A percentile compares a stretch with the other conserved stretches of the same genome.
phyloP scores from a whole-genome alignment of 805 yeast genomes.

The Hanseniaspora valbyensis region DNA sequence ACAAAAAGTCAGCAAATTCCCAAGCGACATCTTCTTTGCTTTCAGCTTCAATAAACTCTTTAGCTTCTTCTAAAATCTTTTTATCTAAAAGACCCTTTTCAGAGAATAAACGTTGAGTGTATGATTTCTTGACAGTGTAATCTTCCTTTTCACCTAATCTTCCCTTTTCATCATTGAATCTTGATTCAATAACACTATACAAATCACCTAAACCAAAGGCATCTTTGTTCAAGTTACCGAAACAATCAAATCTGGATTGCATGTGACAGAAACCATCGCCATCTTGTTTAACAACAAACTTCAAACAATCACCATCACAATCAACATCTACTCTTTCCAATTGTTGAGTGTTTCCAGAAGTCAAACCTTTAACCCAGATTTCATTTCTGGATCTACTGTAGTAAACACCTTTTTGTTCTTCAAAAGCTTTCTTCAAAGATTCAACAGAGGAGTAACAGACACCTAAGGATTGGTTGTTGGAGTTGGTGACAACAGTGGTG shows the following conservation, averaged over 20 bases:
- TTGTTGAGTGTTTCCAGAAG: constrained; percentile 90
- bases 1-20: constrained; percentile 92
- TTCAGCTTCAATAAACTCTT: constrained; percentile 81
- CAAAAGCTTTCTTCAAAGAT: constrained; percentile 71
- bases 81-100: constrained; percentile 70
- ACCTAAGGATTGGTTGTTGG: constrained; percentile 65
- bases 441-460: constrained; percentile 80
- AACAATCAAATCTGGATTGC: constrained; percentile 63
- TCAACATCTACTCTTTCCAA: constrained; percentile 59
- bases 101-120: constrained; percentile 75
- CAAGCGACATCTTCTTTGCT: constrained; percentile 64
- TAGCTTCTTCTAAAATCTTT: constrained; percentile 91
- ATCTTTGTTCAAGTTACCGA: constrained; percentile 55
- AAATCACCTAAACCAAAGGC: constrained; percentile 38
- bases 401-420: constrained; percentile 77
- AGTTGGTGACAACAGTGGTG: constrained; percentile 71
- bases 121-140: constrained; percentile 37
- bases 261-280: constrained; percentile 92
- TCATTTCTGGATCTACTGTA: constrained; percentile 82
- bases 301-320: constrained; percentile 86
- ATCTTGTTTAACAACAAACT: constrained; percentile 72
- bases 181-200: constrained; percentile 52
- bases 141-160: constrained; percentile 32
- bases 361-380: constrained; percentile 90
- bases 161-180: constrained; percentile 62